These are phyloP conservation scores for Cutaneotrichosporon sp. DNA, from an alignment of 1,284 basidiomycete genomes.

Conservation along the genomic window DNA sequence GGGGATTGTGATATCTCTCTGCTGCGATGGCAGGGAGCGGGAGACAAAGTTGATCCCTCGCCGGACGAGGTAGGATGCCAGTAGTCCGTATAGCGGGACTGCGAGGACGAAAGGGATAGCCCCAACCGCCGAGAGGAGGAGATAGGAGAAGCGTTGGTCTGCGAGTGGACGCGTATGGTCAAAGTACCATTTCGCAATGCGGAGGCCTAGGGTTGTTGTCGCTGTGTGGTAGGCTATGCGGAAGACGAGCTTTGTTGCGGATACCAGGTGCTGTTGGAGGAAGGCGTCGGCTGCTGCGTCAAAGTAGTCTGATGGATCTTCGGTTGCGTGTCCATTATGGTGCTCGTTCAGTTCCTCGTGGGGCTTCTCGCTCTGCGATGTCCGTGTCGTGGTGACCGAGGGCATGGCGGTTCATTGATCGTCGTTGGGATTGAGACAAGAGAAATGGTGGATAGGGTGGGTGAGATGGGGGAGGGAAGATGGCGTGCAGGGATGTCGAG, in stretches of 20 bases:
- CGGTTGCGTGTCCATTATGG: background rate
- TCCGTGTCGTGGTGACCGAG: background rate
- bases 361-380: background rate
- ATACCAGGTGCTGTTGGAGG: background rate
- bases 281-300: conserved; percentile 9
- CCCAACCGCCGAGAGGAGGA: background rate
- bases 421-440: too few species aligned
- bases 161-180: background rate
- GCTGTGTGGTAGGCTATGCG: background rate
- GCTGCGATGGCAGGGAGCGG: background rate
- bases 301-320: conserved; percentile 10
- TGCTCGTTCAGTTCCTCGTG: background rate
- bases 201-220: background rate
- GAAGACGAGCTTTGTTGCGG: background rate
- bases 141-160: background rate
- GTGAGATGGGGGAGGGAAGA: too few species aligned
- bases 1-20: background rate
- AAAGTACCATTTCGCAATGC: conserved; percentile 11
- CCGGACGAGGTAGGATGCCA: background rate
- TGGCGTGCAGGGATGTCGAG: too few species aligned
- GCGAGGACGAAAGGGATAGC: conserved; percentile 7
- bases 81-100: conserved; percentile 4
- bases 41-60: background rate
- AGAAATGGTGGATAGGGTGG: too few species aligned
- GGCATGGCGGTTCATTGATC: background rate